Evolutionary conservation across 2,329 filamentous ascomycete species (phyloP).

Genomic region (Tolypocladium sp.): DNA sequence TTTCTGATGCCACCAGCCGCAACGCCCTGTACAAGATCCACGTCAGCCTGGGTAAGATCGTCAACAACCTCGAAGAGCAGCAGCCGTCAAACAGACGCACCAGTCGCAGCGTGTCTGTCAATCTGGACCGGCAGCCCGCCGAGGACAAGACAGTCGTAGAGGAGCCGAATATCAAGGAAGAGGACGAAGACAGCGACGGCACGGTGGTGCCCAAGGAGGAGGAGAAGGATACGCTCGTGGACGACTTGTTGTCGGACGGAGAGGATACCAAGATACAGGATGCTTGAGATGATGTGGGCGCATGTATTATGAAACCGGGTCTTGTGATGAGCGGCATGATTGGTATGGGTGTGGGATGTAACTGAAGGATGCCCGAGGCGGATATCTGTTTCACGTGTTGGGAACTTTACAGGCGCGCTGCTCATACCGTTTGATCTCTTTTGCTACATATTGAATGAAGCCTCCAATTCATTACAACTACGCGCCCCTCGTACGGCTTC

Average conservation of each 20-base stretch:
- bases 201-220: constrained; percentile 20
- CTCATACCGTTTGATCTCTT: neutral
- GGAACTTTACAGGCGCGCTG: neutral
- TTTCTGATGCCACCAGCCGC: constrained; percentile 50
- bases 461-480: neutral
- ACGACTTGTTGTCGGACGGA: constrained; percentile 30
- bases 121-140: constrained; percentile 15
- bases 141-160: constrained; percentile 30
- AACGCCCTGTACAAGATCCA: constrained; percentile 63
- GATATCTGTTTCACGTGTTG: neutral
- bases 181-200: constrained; percentile 30
- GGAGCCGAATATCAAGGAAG: constrained; percentile 39
- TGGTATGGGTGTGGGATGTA: neutral
- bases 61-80: constrained; percentile 46
- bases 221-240: constrained; percentile 26
- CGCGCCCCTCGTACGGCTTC: too few species aligned
- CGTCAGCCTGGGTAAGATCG: constrained; percentile 57
- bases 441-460: neutral
- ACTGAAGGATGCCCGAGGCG: neutral
- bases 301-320: constrained; percentile 3
- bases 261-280: constrained; percentile 25
- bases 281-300: constrained; percentile 6
- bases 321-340: neutral
- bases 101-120: constrained; percentile 35
- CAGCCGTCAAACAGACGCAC: constrained; percentile 26